These are phyloP conservation scores for Sclerotinia minor DNA, from an alignment of 2,329 filamentous ascomycete species.

Conservation along the genomic window DNA sequence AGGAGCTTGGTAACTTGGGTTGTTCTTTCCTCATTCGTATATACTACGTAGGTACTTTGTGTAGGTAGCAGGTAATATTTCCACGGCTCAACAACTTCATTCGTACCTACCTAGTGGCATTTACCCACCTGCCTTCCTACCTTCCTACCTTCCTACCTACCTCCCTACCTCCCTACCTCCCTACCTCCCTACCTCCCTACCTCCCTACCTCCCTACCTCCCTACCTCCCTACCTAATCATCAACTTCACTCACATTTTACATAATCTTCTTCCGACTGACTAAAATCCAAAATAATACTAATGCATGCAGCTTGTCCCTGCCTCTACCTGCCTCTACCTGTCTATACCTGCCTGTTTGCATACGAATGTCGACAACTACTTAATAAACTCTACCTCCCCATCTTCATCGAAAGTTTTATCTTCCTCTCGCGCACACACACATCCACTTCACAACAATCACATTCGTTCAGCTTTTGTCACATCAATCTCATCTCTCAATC, in stretches of 20 bases:
- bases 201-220: too few relatives aligned
- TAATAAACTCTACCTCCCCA: constrained; percentile 3
- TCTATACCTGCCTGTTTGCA: background rate
- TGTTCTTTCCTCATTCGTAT: background rate
- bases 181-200: too few relatives aligned
- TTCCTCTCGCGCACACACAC: background rate
- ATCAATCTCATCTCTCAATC: constrained; percentile 5
- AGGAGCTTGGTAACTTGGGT: background rate
- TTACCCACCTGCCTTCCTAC: too few relatives aligned
- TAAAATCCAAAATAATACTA: background rate
- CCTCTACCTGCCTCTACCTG: background rate
- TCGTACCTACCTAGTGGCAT: too few relatives aligned
- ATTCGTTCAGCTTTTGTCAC: constrained; percentile 22
- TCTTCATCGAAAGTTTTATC: background rate
- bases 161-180: too few relatives aligned
- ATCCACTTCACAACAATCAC: constrained; percentile 17
- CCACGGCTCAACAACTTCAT: background rate
- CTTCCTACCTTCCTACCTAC: too few relatives aligned
- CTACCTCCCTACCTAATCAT: too few relatives aligned
- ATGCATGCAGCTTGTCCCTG: constrained; percentile 9
- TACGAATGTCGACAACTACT: background rate
- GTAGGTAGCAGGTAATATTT: background rate
- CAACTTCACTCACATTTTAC: background rate
- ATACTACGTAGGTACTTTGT: background rate
- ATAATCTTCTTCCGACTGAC: background rate